Base-by-base conservation (phyloP, 805 yeast genomes). In the Yarrowia phangngaensis region DNA sequence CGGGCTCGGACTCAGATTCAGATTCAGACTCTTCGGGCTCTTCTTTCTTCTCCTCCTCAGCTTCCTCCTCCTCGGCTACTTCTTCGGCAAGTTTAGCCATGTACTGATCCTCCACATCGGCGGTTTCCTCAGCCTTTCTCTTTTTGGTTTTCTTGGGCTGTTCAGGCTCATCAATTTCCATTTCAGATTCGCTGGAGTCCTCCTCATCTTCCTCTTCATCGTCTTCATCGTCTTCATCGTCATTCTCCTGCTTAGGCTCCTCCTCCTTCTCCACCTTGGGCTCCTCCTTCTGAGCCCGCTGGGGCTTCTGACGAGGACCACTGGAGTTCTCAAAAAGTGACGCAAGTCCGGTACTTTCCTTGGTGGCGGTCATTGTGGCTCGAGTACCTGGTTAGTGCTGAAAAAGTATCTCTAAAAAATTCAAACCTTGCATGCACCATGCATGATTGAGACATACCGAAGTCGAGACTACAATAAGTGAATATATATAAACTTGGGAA, bases 41-140 rank as follows among this genome's bases (percentile, higher is more conserved):
- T 3, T 56, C 59, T 13, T 60, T 55, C 15, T 51, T 54, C 1
- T 47, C 47, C 13, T 32, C 36, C 19, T 36, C 56, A 24, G 52
- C 29, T 19, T 53, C 47, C 15, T 51, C 54, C 12, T 53, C 51
- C 24, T 58, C 60, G 13, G 54, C 59, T n/a, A 58, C 71, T 13
- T 69, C 71, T 28, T 66, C 64, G 43, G 73, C 60, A n/a, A 78
- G 56, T 54, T 78, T 77, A 19, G 69, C 67, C 56, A 72, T 71
- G 60, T 80, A 80, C 35, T 65, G 68, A 7, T 70, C 72, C 63
- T 80, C 85, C 33, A 79, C 63, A 54, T 76, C 81, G 16, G 68
- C 76, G 36, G 73, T 63, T 17, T 64, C 72, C 20, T 67, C 72
- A 19, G 59, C 59, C 31, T 50, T 55, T 57, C 50, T 55, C 53